Evolutionary conservation across 2,329 filamentous ascomycete species (phyloP).

Genomic region (Colletotrichum euphorbiae): DNA sequence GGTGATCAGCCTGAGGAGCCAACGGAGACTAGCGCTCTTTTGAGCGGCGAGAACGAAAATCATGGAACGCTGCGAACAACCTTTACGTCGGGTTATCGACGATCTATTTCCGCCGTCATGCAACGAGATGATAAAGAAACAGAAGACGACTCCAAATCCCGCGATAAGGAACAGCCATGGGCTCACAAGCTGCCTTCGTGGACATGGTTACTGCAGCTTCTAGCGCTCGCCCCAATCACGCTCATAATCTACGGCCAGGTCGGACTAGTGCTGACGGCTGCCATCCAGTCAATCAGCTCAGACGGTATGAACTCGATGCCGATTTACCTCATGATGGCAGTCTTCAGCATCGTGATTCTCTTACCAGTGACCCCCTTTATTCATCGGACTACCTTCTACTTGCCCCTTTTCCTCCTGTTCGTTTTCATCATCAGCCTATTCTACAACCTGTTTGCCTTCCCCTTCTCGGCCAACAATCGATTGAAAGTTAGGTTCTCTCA

Average conservation of each 20-base stretch:
- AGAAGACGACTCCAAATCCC: conserved; percentile 54
- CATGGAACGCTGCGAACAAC: conserved; percentile 56
- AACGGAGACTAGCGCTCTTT: conserved; percentile 66
- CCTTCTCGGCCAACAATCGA: conserved; percentile 82
- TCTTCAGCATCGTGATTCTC: conserved; percentile 77
- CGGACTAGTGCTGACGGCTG: conserved; percentile 76
- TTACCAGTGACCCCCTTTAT: conserved; percentile 85
- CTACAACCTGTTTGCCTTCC: conserved; percentile 89
- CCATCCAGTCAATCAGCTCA: conserved; percentile 82
- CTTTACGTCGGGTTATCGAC: conserved; percentile 67
- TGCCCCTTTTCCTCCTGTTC: conserved; percentile 81
- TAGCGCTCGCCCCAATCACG: conserved; percentile 82
- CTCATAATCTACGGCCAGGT: conserved; percentile 83
- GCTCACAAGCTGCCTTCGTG: conserved; percentile 81
- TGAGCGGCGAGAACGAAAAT: conserved; percentile 45
- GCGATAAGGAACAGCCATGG: conserved; percentile 86
- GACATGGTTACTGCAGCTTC: conserved; percentile 89
- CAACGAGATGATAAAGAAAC: conserved; percentile 45
- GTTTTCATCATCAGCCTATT: conserved; percentile 76
- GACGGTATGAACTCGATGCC: conserved; percentile 81
- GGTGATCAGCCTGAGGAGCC: conserved; percentile 48
- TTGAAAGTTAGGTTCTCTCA: conserved; percentile 93
- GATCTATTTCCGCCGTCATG: conserved; percentile 54
- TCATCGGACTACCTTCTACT: conserved; percentile 85
- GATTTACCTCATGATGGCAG: conserved; percentile 77